Evolutionary conservation across 2,329 filamentous ascomycete species (phyloP), one percentile per base, ranked within the genome.

Genomic region (Neonectria sp.): DNA sequence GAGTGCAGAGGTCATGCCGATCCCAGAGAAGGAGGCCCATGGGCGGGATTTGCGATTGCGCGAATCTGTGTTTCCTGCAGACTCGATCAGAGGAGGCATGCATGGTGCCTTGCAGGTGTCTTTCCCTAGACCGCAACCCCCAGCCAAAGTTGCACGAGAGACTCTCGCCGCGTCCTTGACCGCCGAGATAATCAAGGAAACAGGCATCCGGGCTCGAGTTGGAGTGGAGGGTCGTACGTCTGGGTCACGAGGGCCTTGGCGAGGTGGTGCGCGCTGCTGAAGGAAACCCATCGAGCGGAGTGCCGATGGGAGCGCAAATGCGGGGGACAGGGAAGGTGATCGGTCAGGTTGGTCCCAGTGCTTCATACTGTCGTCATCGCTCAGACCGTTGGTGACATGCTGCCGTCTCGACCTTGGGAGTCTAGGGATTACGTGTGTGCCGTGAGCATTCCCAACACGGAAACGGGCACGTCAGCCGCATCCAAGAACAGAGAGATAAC

Each of bases 81-180:
- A 72, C 79, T 78, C 78, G 78, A 78, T 71, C 73, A 64, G 68
- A 70, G 66, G 53, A 60, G 63, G 57, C 71, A 61, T 75, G 73
- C 72, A 72, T 67, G 62, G 70, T 76, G 73, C 76, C 73, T 75
- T 76, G 73, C 74, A 76, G 68, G 60, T 69, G 63, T 68, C 48
- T 66, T 55, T 29, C 48, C 29, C 37, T 48, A 55, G 70, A 62
- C 63, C 63, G 58, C 59, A 68, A 69, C 68, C 68, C 51, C 56
- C 53, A 62, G 68, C 33, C 43, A 52, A 67, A 66, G 62, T 17
- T 29, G 72, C 68, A 71, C 70, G 70, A 62, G 70, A 59, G 49
- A 24, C 8, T 24, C n/a, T 11, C 17, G 17, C 15, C 37, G 15
- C 8, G 37, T 17, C 6, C 17, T 40, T 6, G 3, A 8, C 6